Base-by-base conservation (phyloP, 2,329 filamentous ascomycete genomes). In the Biscogniauxia mediterranea region DNA sequence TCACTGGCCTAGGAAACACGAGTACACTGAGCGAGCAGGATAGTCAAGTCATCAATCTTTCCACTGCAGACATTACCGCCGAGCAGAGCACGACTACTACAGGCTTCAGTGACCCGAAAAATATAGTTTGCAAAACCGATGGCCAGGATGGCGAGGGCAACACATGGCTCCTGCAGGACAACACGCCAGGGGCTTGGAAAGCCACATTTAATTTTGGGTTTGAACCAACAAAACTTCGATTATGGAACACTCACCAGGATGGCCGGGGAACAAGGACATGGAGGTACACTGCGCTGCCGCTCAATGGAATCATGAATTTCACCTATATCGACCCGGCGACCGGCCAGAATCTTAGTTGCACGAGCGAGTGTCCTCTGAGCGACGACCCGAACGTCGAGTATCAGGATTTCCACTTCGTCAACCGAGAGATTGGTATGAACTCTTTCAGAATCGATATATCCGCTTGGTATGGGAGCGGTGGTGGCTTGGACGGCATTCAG, bases 261-360 rank as follows among this genome's bases (percentile, higher is more conserved):
- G 92, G 91, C 56, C 88, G 93, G 66, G 93, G 95, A 28, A 97
- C 93, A 28, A 91, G 91, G 78, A 91, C 89, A 0, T 99, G 92
- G 79, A 87, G 93, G 61, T 96, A 92, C 73, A 92, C 91, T 21
- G 91, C 93, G 19, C 80, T 94, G 61, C 93, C 94, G 5, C 86
- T 94, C 70, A 89, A 91, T 64, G 95, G 95, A 57, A 97, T 99
- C 74, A 91, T 99, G 88, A 97, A 98, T 76, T 83, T 99, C 71
- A 96, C 93, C 46, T 98, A 95, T 69, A 88, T 88, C 65, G 92
- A 98, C 71, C 89, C 90, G 23, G 79, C 74, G 49, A 90, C 86
- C 1, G 89, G 90, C 25, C 79, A 85, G 56, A 88, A 89, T 59
- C 77, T 80, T 28, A 88, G 84, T 60, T 99, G 95, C 77, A 92